Percentiles rank a stretch among this genome's conserved stretches.
Conservation (phyloP, 495 filamentous ascomycete species). For the Aspergillus biplanus region DNA sequence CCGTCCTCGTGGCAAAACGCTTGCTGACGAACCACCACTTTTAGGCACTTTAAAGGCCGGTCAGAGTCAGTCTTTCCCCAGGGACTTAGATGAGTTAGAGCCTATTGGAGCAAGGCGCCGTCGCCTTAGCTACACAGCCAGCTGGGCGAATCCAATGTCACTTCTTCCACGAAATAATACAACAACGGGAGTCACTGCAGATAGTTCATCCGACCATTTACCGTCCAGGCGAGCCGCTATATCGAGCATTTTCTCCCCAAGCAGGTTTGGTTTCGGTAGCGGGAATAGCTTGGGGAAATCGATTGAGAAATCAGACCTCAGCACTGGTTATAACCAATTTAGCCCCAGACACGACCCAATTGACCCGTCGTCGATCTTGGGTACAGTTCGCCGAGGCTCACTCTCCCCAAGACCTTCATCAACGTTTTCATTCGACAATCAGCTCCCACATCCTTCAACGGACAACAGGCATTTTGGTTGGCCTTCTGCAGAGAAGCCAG, state of each 20-base stretch:
- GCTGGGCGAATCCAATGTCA: conserved; percentile 61
- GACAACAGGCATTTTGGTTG: conserved; percentile 73
- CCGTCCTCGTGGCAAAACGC: conserved; percentile 70
- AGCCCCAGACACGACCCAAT: conserved; percentile 61
- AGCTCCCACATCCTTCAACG: conserved; percentile 76
- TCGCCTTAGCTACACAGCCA: conserved; percentile 65
- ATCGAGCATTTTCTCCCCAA: conserved; percentile 50
- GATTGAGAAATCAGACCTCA: conserved; percentile 47
- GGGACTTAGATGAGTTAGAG: conserved; percentile 67
- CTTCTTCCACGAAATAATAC: conserved; percentile 55
- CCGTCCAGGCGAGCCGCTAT: conserved; percentile 49
- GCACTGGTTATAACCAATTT: conserved; percentile 63
- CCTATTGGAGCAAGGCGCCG: conserved; percentile 67
- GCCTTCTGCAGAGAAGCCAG: conserved; percentile 55
- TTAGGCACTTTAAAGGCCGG: conserved; percentile 74
- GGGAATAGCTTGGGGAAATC: conserved; percentile 46
- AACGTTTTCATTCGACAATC: conserved; percentile 74
- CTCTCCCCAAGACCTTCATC: conserved; percentile 77
- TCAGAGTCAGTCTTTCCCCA: conserved; percentile 84
- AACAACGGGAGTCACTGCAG: conserved; percentile 37
- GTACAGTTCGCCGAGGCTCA: conserved; percentile 60
- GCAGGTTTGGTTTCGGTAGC: conserved; percentile 46
- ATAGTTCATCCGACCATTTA: conserved; percentile 50
- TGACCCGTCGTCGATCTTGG: conserved; percentile 56
- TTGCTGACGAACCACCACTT: conserved; percentile 68